Evolutionary conservation across 2,329 filamentous ascomycete genomes (phyloP), one percentile per base, ranked within the genome.

Genomic region (Curvularia eragrostidis): DNA sequence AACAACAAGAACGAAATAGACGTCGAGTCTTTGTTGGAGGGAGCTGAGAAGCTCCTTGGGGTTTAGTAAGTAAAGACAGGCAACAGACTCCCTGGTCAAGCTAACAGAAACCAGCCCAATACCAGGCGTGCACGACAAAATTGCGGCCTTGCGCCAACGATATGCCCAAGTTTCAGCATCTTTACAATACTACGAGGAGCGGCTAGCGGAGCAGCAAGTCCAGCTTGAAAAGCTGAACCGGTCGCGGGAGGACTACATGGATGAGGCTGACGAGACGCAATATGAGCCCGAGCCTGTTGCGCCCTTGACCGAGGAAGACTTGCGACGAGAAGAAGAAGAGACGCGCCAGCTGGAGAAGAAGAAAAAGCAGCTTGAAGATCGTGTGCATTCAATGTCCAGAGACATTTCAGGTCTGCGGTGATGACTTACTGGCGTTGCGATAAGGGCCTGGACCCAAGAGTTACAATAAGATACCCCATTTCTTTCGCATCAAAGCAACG

Each of bases 41-140:
- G 94, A 0, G 94, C 93, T 0, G 93, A 97, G 81, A 97, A 93
- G 81, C 84, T 98, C 28, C 93, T 93, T 67, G 85, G 85, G 43
- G 93, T 97, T 26, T 98, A 97, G 85, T 87, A 76, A 60, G 84
- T 78, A 19, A 51, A 21, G 4, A 1, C 8, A n/a, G 12, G 10
- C n/a, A 6, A 5, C 2, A 13, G 1, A 13, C 5, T 9, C 30
- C 1, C 5, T 7, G 3, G 2, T 7, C 3, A 3, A 15, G 8
- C 59, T 71, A 59, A 66, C 63, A 47, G 49, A 5, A 39, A 5
- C 15, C 47, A 87, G 85, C 73, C 89, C 91, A 32, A 84, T 96
- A 26, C 85, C 90, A 0, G 93, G 93, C 4, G 91, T 91, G 4
- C 77, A 84, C 15, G 91, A 96, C 70, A 85, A 88, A 61, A 96